Evolutionary conservation across 768 basidiomycete species (phyloP).

Genomic region (Trametes meyenii): DNA sequence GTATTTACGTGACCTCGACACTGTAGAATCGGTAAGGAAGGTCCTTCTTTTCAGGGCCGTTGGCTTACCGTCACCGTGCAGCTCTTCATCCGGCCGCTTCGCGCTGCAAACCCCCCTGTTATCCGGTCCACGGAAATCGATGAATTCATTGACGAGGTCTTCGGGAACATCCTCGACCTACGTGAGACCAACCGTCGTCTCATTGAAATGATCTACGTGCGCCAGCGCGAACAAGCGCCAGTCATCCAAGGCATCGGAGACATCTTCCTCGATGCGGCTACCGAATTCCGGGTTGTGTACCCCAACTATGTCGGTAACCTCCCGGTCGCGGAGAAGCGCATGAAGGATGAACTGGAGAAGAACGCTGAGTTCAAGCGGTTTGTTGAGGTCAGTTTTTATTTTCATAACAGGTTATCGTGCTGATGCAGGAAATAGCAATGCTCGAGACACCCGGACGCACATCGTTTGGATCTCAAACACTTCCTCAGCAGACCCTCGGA

Average conservation of each 20-base stretch:
- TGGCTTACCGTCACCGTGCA: conserved; percentile 22
- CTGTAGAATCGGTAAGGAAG: conserved; percentile 66
- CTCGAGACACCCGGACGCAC: conserved; percentile 54
- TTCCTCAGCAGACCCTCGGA: conserved; percentile 80
- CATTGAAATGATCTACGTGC: conserved; percentile 84
- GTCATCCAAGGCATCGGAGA: conserved; percentile 88
- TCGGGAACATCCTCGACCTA: conserved; percentile 88
- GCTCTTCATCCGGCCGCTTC: conserved; percentile 60
- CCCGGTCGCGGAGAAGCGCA: conserved; percentile 80
- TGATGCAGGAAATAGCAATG: conserved; percentile 42
- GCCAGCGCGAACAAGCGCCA: conserved; percentile 81
- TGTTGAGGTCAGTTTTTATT: conserved; percentile 62
- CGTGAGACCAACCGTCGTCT: conserved; percentile 80
- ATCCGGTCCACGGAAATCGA: conserved; percentile 62
- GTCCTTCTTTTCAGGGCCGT: conserved; percentile 36
- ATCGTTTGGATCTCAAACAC: conserved; percentile 73
- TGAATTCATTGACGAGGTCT: conserved; percentile 87
- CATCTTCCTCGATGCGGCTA: conserved; percentile 83
- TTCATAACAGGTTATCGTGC: neutral
- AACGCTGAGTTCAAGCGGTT: conserved; percentile 85
- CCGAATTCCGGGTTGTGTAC: conserved; percentile 86
- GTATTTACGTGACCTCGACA: conserved; percentile 85
- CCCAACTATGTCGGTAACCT: conserved; percentile 84
- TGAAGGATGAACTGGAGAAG: conserved; percentile 83
- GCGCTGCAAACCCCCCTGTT: conserved; percentile 55